Evolutionary conservation across 73 alveolate genomes (phyloP), one percentile per base, ranked within the genome.

Genomic region (Breviolum minutum): DNA sequence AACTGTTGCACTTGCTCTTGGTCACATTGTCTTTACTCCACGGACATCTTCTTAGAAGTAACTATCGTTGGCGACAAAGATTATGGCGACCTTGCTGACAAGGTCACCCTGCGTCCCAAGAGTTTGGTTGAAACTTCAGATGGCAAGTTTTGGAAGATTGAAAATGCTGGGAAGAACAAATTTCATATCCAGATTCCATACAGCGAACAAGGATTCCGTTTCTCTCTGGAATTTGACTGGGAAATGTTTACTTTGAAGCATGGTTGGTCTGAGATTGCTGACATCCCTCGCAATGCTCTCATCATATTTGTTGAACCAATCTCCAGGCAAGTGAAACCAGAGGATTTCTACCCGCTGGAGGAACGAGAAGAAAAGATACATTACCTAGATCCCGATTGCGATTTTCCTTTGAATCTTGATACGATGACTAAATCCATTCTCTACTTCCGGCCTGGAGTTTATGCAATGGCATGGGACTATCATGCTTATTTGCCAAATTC

Each of bases 401-500:
- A 83, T 30, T 27, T 48, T 71, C 74, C 92, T 7, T 16, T 83
- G 92, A 83, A 83, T 27, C 11, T 83, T 9, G 92, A 83, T 24
- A 17, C 68, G 30, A 54, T 83, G 73, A 61, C 24, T 8, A 30
- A 83, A 71, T 71, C 92, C 74, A 27, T 83, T 60, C 40, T 83
- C 92, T 83, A 83, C 92, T 83, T 83, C 48, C 92, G 16, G 71
- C 74, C 92, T 19, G 92, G 77, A 2, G 71, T 83, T 60, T 83
- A 83, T 54, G 92, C 92, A 40, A 83, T 83, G 92, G 92, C 92
- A 17, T 83, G 71, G 74, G 26, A 83, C 92, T 83, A 83, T 60
- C 92, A 83, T 19, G 92, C 92, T 0, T 83, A 83, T 71, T 71
- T 83, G 74, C 60, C 60, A 24, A 54, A 2, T 54, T 24, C 40